Conservation (phyloP, 148 eudicot species). For the Nepenthes gracilis region DNA sequence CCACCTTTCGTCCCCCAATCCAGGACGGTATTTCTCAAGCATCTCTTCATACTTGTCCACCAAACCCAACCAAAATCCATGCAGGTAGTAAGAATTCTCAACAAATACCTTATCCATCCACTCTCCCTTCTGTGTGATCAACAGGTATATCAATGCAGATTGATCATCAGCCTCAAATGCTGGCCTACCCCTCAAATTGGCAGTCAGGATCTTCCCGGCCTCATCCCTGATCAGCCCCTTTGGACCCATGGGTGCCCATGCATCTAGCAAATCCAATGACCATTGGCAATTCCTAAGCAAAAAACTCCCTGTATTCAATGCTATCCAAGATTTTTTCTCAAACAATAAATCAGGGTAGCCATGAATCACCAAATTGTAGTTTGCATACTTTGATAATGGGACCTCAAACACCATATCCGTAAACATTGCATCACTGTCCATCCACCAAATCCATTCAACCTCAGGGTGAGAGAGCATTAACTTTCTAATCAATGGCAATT, state of each 20-base stretch:
- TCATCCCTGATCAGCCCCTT: conserved; percentile 64
- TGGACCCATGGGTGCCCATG: conserved; percentile 91
- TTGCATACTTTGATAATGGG: conserved; percentile 39
- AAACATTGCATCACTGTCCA: conserved; percentile 89
- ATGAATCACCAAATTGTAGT: conserved; percentile 56
- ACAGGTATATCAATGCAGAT: conserved; percentile 64
- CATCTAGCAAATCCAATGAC: conserved; percentile 78
- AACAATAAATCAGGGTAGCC: conserved; percentile 70
- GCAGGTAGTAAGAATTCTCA: conserved; percentile 73
- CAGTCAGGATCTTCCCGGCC: conserved; percentile 59
- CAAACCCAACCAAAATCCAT: conserved; percentile 81
- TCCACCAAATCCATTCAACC: conserved; percentile 83
- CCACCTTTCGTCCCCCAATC: conserved; percentile 91
- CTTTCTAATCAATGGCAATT: conserved; percentile 52
- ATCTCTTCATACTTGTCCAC: conserved; percentile 82
- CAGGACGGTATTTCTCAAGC: conserved; percentile 66
- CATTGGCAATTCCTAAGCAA: conserved; percentile 77
- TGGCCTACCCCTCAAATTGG: conserved; percentile 60
- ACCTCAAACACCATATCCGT: conserved; percentile 86
- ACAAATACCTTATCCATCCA: conserved; percentile 77
- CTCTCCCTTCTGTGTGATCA: conserved; percentile 40
- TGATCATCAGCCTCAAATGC: conserved; percentile 83
- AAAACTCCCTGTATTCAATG: conserved; percentile 79
- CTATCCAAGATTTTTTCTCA: conserved; percentile 76
- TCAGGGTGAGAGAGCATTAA: conserved; percentile 79